Conservation (phyloP, 1,284 basidiomycete species). For the Boletus semigastroideus region DNA sequence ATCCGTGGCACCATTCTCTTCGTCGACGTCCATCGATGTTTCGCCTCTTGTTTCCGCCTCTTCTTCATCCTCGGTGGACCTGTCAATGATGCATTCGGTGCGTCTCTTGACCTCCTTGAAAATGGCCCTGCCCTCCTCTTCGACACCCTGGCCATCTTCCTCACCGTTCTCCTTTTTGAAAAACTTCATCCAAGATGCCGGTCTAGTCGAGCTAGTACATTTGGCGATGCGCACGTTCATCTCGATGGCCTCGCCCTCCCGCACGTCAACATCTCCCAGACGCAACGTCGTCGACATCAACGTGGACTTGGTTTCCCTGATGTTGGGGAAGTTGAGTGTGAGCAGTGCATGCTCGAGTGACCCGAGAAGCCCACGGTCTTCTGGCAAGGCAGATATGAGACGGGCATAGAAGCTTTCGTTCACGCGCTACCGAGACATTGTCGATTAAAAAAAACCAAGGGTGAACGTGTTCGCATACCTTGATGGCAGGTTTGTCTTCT, state of each 20-base stretch:
- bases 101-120: conserved; percentile 58
- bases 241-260: conserved; percentile 69
- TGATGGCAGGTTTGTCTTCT: conserved; percentile 66
- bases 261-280: conserved; percentile 70
- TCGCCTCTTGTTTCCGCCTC: conserved; percentile 14
- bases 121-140: conserved; percentile 34
- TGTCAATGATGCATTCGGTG: conserved; percentile 59
- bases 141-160: conserved; percentile 31
- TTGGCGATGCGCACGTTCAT: conserved; percentile 81
- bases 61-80: conserved; percentile 26
- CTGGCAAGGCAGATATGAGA: conserved; percentile 45
- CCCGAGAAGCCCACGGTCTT: conserved; percentile 56
- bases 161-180: conserved; percentile 34
- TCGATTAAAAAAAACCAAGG: conserved; percentile 1
- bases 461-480: conserved; percentile 45
- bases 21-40: conserved; percentile 28
- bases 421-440: conserved; percentile 44
- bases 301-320: conserved; percentile 67
- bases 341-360: conserved; percentile 71
- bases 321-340: conserved; percentile 66
- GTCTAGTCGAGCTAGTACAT: conserved; percentile 71
- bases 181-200: conserved; percentile 84
- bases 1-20: conserved; percentile 34
- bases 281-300: conserved; percentile 64
- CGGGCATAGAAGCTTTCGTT: conserved; percentile 79